Evolutionary conservation across 1,284 basidiomycete species (phyloP), one percentile per base, ranked within the genome.

Genomic region (Golubevia pallescens): DNA sequence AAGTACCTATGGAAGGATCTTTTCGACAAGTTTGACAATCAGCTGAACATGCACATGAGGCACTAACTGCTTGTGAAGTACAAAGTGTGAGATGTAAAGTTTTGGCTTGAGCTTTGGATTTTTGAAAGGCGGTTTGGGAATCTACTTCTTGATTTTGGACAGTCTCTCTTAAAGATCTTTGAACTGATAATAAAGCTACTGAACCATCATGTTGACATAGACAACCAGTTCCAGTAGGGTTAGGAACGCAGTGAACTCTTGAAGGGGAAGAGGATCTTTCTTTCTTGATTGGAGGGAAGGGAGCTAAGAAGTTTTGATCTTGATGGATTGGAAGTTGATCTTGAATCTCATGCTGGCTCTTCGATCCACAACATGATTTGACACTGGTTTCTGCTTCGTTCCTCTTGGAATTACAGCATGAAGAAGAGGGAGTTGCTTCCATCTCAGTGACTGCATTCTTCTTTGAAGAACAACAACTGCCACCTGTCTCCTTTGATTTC

Each of bases 241-340:
- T 78, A 20, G 82, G 82, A 2, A 85, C 81, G 65, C 82, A 85
- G 60, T 84, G 77, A 23, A 85, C 81, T 60, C 75, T 76, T 5
- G 34, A 5, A 38, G 34, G 34, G 5, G 34, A 38, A 38, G 34
- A 38, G 10, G 34, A 4, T 38, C 34, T 38, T 4, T 5, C 3
- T 4, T 4, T 38, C 5, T 38, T 38, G 34, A 38, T 10, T 4
- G 34, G 34, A 5, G 34, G 34, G 34, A 38, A 38, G 34, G 10
- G 34, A 38, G 34, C 3, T 38, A 10, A 38, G 10, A 24, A 14
- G 58, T 38, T 23, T 58, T 58, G 7, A n/a, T n/a, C n/a, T n/a
- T n/a, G n/a, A n/a, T n/a, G n/a, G n/a, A n/a, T n/a, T 38, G 34
- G 10, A 38, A 38, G 3, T 38, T 4, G 5, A 10, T 38, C 34